Percentiles rank a stretch among this genome's conserved stretches.
Evolutionary conservation across 768 basidiomycete genomes (phyloP).

Genomic region (Pleurotus tuber-regium): DNA sequence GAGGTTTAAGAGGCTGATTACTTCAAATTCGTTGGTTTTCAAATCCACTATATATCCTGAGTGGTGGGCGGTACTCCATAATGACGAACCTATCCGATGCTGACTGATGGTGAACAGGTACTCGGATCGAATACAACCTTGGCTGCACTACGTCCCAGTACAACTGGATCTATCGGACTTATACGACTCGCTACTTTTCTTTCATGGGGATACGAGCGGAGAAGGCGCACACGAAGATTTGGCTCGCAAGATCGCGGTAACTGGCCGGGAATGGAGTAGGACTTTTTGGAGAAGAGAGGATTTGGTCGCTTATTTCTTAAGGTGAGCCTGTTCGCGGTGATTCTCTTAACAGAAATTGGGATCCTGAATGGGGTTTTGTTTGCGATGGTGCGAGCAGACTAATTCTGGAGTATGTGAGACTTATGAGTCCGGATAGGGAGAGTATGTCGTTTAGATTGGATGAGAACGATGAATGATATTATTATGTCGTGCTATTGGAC

Average conservation of each 20-base stretch:
- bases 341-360: too few species aligned
- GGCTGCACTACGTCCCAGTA: slow-evolving; percentile 76
- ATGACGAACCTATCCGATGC: neutral
- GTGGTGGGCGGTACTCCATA: slow-evolving; percentile 41
- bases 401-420: slow-evolving; percentile 41
- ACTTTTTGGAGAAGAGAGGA: slow-evolving; percentile 46
- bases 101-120: slow-evolving; percentile 35
- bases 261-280: slow-evolving; percentile 44
- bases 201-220: slow-evolving; percentile 58
- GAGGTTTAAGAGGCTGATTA: slow-evolving; percentile 65
- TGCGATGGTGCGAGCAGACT: too few species aligned
- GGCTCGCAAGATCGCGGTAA: slow-evolving; percentile 47
- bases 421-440: slow-evolving; percentile 37
- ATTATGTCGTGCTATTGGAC: too few species aligned
- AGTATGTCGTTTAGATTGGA: slow-evolving; percentile 29
- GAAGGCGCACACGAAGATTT: slow-evolving; percentile 59
- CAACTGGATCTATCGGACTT: slow-evolving; percentile 65
- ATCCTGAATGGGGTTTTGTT: too few species aligned
- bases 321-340: slow-evolving; percentile 31
- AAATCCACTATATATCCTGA: slow-evolving; percentile 75
- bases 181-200: slow-evolving; percentile 71
- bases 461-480: neutral
- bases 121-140: slow-evolving; percentile 55
- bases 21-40: slow-evolving; percentile 60
- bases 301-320: slow-evolving; percentile 42